Base-by-base conservation (phyloP, 108 stramenopile species). In the Fragilariopsis cylindrus region DNA sequence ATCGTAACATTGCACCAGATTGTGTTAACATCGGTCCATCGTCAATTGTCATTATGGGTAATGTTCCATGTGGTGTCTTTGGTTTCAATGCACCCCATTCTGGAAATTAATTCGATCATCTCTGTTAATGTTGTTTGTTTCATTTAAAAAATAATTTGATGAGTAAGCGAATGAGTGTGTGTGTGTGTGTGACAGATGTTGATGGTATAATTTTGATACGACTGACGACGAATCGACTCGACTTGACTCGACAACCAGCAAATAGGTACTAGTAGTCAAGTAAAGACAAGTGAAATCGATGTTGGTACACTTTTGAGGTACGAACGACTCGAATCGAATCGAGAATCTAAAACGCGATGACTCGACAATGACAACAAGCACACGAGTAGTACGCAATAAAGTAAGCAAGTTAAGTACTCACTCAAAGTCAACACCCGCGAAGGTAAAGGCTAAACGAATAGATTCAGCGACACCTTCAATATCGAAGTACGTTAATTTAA, bases 401-500 rank as follows among this genome's bases (percentile, higher is more conserved):
- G 30, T 30, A 30, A 30, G 30, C 30, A 30, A 30, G 30, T 30
- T 30, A n/a, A n/a, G n/a, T n/a, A 30, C 30, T 30, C 30, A 30
- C 53, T 70, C 80, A 48, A 81, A 83, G 2, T 78, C 75, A n/a
- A 87, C 71, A 58, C 63, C 66, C 43, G 71, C 79, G 21, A 90
- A 55, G 45, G 75, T 46, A 45, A 90, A 68, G 2, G 87, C 85
- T 8, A 90, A 65, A 48, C 88, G 83, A 11, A 88, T 72, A 47
- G 72, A 81, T 57, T 92, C 91, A 30, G 85, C 91, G 5, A 70
- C 82, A 45, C 89, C 91, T 67, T 85, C 85, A 75, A 92, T 88
- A 49, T 75, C 75, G 40, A 92, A 92, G 83, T 92, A 92, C n/a
- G 84, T 77, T 18, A 92, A 72, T 50, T 84, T 82, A 65, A 87